Percentiles rank a stretch among this genome's conserved stretches.
phyloP scores from a whole-genome alignment of 495 filamentous ascomycete genomes.

The Lasiosphaeriaceae sp. region DNA sequence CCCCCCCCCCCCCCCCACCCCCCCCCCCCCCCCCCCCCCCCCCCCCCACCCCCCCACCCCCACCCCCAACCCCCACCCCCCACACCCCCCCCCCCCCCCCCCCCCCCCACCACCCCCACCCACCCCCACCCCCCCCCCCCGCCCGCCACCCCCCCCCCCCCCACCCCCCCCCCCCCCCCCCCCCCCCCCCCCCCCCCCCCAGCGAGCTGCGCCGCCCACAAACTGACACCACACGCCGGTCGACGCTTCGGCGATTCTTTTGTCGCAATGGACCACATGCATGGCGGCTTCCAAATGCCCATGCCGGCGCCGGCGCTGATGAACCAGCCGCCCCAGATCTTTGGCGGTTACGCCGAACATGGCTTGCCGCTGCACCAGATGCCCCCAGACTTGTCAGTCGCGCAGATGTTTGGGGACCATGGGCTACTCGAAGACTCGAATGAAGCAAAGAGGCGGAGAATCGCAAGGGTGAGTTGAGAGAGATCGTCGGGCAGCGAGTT shows the following conservation, averaged over 20 bases:
- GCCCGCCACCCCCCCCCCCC: no score
- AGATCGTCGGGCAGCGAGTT: neutral
- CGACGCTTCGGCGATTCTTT: neutral
- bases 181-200: no score
- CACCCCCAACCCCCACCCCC: no score
- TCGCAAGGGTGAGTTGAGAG: constrained; percentile 70
- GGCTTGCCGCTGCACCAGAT: constrained; percentile 52
- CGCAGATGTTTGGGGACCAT: constrained; percentile 59
- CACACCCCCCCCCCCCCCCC: no score
- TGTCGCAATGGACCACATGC: constrained; percentile 44
- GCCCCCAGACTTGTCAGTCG: constrained; percentile 49
- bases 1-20: no score
- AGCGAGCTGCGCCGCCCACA: neutral
- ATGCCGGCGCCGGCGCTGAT: constrained; percentile 54
- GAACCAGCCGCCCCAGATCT: constrained; percentile 68
- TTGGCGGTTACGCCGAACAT: constrained; percentile 58
- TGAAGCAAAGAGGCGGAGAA: constrained; percentile 87
- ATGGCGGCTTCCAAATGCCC: constrained; percentile 47
- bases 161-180: no score
- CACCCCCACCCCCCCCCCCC: no score
- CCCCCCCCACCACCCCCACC: no score
- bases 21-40: no score
- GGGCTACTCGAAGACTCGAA: constrained; percentile 62
- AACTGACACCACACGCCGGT: neutral
- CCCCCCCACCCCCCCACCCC: no score